Evolutionary conservation across 345 rosid genomes (phyloP), one percentile per base, ranked within the genome.

Genomic region (Trapa bicornis): DNA sequence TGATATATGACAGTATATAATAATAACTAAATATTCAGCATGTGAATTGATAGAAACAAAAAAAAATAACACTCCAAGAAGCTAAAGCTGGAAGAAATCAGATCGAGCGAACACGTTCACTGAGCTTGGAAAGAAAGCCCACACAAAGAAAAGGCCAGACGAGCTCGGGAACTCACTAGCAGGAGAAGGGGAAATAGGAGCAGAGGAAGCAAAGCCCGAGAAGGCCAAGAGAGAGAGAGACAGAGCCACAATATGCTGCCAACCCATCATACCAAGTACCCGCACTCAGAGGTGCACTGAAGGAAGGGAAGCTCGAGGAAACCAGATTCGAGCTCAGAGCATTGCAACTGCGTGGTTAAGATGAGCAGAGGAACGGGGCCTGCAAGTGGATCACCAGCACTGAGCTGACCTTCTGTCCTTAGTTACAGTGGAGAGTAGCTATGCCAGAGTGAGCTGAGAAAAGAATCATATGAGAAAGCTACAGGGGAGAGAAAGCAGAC

Each of bases 121-220:
- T 9, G 32, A 41, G 47, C 63, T 29, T n/a, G 62, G 29, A 37
- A 64, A 4, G 17, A 5, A 52, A 22, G 22, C 42, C 67, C 61
- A 62, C 50, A 4, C 12, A 22, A 22, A 14, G 16, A 15, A 57
- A 62, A 6, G 7, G 43, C 13, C 16, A 36, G 37, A 2, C 41
- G 15, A 38, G n/a, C 22, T 17, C 35, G 29, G 47, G 32, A 64
- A 72, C 96, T 85, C 75, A 94, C 99, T 94, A 43, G 97, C 96
- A 47, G 99, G 97, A 47, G 99, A 78, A 73, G 88, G 64, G 63
- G 63, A 37, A 65, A 86, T 39, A 66, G 96, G 88, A 82, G 92
- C 93, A 42, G 89, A 74, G 68, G 90, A 65, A 65, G 77, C 90
- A 68, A 69, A 75, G 14, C 82, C 88, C 56, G 83, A 73, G 65